phyloP scores from a whole-genome alignment of 495 filamentous ascomycete species.

The Pseudomonodictys pantanalensis region DNA sequence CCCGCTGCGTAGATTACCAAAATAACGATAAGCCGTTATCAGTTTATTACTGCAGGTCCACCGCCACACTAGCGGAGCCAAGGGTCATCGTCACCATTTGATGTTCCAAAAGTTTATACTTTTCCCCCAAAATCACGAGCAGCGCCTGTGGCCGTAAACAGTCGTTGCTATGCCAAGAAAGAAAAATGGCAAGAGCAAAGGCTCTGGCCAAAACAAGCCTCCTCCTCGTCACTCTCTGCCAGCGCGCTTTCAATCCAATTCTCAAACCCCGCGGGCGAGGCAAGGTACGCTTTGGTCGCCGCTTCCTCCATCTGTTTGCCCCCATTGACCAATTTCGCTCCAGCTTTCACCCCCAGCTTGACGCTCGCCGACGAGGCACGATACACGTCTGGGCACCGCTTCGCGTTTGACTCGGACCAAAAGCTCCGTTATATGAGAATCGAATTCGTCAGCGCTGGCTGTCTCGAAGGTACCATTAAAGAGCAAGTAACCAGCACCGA shows the following conservation, averaged over 20 bases:
- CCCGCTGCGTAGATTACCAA: not conserved
- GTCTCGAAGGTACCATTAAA: slow-evolving; percentile 33
- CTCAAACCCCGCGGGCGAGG: not conserved
- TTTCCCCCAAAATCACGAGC: no score
- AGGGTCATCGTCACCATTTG: no score
- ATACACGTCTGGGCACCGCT: slow-evolving; percentile 64
- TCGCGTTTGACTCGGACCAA: slow-evolving; percentile 37
- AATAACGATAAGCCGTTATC: slow-evolving; percentile 7
- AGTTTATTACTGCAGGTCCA: not conserved
- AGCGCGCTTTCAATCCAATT: not conserved
- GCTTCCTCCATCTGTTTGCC: not conserved
- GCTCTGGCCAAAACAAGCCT: not conserved
- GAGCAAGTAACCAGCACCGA: slow-evolving; percentile 10
- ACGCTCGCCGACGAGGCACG: slow-evolving; percentile 74
- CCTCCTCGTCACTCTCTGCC: not conserved
- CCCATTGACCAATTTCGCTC: not conserved
- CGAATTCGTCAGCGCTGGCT: slow-evolving; percentile 70
- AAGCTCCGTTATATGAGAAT: slow-evolving; percentile 59
- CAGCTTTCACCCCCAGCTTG: slow-evolving; percentile 36
- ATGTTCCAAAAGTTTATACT: no score
- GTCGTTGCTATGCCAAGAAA: no score
- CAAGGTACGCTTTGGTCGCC: not conserved
- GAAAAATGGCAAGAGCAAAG: not conserved
- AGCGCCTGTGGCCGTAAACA: no score
- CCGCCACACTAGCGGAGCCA: no score